Evolutionary conservation across 306 rosid genomes (phyloP), one percentile per base, ranked within the genome.

Genomic region (Medicago lupulina): DNA sequence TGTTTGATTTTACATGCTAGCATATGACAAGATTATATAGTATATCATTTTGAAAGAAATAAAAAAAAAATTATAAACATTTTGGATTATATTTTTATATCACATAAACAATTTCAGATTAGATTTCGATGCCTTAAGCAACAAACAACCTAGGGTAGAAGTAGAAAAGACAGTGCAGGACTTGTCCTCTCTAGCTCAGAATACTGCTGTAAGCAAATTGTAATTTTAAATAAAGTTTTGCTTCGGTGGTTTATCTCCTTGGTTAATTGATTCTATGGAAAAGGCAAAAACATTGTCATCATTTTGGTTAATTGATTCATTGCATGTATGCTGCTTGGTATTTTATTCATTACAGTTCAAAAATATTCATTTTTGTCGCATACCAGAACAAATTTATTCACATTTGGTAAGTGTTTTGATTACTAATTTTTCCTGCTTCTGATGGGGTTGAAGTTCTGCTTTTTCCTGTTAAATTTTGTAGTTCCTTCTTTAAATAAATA

Each of bases 171-270:
- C 85, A 65, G 53, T 90, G 88, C 90, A 85, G 80, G 92, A 89
- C 46, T 80, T 96, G 84, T 81, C 85, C 66, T 61, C 77, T 57
- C 83, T 90, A 65, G 87, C 88, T 82, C 92, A 80, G 73, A 64
- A 69, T 71, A 90, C 99, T 60, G 89, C 97, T 64, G 99, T 96
- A 90, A 84, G 99, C 77, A 60, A 34, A 64, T 80, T 67, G 70
- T 65, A 53, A 58, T 60, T 62, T 69, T 17, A 73, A 65, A 53
- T 73, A 13, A 72, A 21, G 23, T 21, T 21, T 21, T 21, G 23
- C 23, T 21, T 21, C 23, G 1, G 23, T 21, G 23, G 23, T 21
- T 21, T 21, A 21, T 21, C 23, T 21, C 23, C 1, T 21, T 21
- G 23, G 23, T 21, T 1, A 21, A 21, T 21, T 21, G 23, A 21